Evolutionary conservation across 1,284 basidiomycete genomes (phyloP).

Genomic region (Bjerkandera adusta): DNA sequence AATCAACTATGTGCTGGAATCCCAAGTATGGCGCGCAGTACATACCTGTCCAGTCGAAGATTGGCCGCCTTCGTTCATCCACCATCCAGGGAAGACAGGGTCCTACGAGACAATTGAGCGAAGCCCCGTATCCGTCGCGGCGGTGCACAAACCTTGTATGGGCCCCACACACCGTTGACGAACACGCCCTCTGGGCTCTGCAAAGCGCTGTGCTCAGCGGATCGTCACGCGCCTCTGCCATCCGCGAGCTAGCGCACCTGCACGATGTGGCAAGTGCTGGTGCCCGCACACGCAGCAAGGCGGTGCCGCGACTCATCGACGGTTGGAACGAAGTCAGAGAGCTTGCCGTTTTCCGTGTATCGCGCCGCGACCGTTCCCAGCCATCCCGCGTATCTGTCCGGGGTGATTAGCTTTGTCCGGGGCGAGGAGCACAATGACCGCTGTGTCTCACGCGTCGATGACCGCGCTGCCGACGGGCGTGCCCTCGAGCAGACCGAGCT

Average conservation of each 20-base stretch:
- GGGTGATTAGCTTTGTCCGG: not conserved
- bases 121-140: no score
- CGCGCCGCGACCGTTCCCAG: constrained; percentile 92
- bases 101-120: constrained; percentile 41
- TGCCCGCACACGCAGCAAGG: constrained; percentile 92
- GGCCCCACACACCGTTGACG: constrained; percentile 95
- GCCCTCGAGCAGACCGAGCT: constrained; percentile 86
- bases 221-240: not conserved
- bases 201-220: not conserved
- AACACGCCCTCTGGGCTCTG: constrained; percentile 81
- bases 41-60: constrained; percentile 93
- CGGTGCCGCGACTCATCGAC: constrained; percentile 79
- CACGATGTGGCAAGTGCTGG: constrained; percentile 93
- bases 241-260: constrained; percentile 47
- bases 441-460: constrained; percentile 80
- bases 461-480: constrained; percentile 93
- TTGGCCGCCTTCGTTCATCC: constrained; percentile 99
- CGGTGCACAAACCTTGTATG: constrained; percentile 66
- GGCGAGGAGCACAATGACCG: not conserved
- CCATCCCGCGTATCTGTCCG: constrained; percentile 91
- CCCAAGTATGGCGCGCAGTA: constrained; percentile 10
- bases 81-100: constrained; percentile 89
- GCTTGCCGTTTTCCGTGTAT: constrained; percentile 54
- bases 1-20: constrained; percentile 20
- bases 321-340: constrained; percentile 48